Percentiles rank a stretch among this genome's conserved stretches.
phyloP scores from a whole-genome alignment of 2,329 filamentous ascomycete species.

The Phaeosphaeriaceae sp. region DNA sequence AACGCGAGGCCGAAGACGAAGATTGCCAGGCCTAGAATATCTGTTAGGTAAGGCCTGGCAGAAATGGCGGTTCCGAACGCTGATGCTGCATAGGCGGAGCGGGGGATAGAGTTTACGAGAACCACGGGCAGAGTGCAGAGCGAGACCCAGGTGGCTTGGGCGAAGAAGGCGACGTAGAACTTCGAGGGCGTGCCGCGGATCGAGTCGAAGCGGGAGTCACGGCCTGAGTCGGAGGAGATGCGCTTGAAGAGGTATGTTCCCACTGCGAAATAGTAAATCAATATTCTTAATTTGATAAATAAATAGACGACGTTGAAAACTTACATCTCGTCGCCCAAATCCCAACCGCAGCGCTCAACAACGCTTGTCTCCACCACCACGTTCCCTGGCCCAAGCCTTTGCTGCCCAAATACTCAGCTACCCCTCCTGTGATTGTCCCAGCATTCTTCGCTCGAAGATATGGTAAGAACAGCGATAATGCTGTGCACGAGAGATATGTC shows the following conservation, averaged over 20 bases:
- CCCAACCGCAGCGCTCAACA: constrained; percentile 61
- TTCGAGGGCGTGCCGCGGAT: constrained; percentile 61
- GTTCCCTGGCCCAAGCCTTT: constrained; percentile 32
- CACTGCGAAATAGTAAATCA: too few species aligned
- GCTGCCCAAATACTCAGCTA: constrained; percentile 37
- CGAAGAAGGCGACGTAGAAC: constrained; percentile 63
- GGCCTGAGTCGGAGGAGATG: constrained; percentile 62
- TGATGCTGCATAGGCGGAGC: constrained; percentile 54
- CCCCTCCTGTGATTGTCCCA: constrained; percentile 49
- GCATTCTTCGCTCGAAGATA: constrained; percentile 63
- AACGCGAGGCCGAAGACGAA: constrained; percentile 67
- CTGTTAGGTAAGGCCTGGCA: constrained; percentile 54
- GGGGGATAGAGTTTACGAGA: constrained; percentile 67
- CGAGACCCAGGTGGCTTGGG: constrained; percentile 72
- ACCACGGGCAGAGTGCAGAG: constrained; percentile 71
- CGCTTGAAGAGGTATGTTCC: constrained; percentile 70
- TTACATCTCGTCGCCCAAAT: constrained; percentile 69
- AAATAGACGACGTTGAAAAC: too few species aligned
- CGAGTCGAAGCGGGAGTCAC: constrained; percentile 65
- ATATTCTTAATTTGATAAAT: too few species aligned
- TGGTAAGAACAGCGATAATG: constrained; percentile 67
- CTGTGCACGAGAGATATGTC: constrained; percentile 70
- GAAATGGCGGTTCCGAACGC: constrained; percentile 55
- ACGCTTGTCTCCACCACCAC: constrained; percentile 68
- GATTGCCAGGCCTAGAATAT: constrained; percentile 64